Base-by-base conservation (phyloP, 2,329 filamentous ascomycete species). In the Phaeosphaeria sp. region DNA sequence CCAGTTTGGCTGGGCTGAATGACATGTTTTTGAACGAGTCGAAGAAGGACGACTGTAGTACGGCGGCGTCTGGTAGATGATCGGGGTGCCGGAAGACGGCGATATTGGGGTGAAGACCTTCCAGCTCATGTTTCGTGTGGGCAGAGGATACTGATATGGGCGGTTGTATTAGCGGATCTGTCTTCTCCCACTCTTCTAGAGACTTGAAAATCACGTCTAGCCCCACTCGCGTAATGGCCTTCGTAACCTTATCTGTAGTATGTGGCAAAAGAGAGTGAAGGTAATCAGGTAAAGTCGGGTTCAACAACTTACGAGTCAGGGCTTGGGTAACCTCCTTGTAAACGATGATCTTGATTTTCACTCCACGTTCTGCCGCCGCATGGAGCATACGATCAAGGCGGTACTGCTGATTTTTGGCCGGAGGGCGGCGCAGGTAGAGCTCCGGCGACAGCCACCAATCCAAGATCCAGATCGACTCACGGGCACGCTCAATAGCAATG, bases 371-470 rank as follows among this genome's bases (percentile, higher is more conserved):
- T 24, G 93, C 92, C 8, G 92, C 93, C 53, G 89, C 89, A 68
- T 90, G 85, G 48, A 97, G 85, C 88, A 96, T 89, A 49, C 88
- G 86, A 77, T 97, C 93, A 40, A 97, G 81, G 6, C 93, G 88
- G 74, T 96, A 97, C 67, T 90, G 83, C 75, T 96, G 89, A 77
- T 96, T 93, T 73, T 86, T 85, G 20, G 91, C 87, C 8, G 92
- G 92, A 2, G 93, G 93, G 22, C 93, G 86, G 65, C 93, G 87
- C 33, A 97, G 84, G 73, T 95, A 97, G 25, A 97, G 81, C 78
- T 97, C 93, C 1, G 93, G 92, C 54, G 89, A 93, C 63, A 96
- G 78, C 92, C 93, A 96, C 92, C 83, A 95, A 73, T 94, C 91
- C 44, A 96, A 80, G 63, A 96, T 96, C 84, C 90, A 93, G 66